Base-by-base conservation (phyloP, 192 early-diverging fungal genomes). In the Backusella luteola region DNA sequence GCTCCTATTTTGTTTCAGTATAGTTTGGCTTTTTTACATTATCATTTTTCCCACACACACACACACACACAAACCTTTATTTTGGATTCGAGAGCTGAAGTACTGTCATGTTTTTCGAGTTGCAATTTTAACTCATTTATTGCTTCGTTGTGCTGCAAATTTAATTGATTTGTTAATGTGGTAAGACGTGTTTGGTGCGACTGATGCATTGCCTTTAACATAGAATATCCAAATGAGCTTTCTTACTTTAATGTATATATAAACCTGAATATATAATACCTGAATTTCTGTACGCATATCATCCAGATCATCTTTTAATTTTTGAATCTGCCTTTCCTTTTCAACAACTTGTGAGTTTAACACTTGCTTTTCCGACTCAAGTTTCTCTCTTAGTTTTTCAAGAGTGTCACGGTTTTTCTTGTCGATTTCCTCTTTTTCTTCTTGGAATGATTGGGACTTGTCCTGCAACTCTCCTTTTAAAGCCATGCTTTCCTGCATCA, bases 101-200 rank as follows among this genome's bases (percentile, higher is more conserved):
- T 63, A 12, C 15, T 69, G 19, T 69, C n/a, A 29, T 35, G 34
- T 69, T 69, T 38, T 69, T 69, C 68, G 23, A 38, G 12, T 36
- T 69, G 34, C 21, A 69, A 41, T 38, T 41, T 69, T 29, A 76
- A 52, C 4, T 41, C 19, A 7, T 76, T 46, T 5, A 69, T 46
- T 29, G 46, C 36, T 34, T 79, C 78, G 34, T 14, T 44, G 44
- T 75, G 71, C 23, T 75, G 66, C 32, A 69, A 34, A 34, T 59
- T 52, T 26, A 79, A 44, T 19, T 79, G 71, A 34, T 75, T 73
- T 14, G 67, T 66, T 8, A 79, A 23, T 19, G 66, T 75, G 32
- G 78, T 79, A n/a, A 79, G 36, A 34, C 78, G 73, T 12, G 49
- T 74, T 21, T 79, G 78, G 26, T 79, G 78, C 4, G 73, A 75